phyloP scores from a whole-genome alignment of 805 yeast genomes.

The Yarrowia sp. region DNA sequence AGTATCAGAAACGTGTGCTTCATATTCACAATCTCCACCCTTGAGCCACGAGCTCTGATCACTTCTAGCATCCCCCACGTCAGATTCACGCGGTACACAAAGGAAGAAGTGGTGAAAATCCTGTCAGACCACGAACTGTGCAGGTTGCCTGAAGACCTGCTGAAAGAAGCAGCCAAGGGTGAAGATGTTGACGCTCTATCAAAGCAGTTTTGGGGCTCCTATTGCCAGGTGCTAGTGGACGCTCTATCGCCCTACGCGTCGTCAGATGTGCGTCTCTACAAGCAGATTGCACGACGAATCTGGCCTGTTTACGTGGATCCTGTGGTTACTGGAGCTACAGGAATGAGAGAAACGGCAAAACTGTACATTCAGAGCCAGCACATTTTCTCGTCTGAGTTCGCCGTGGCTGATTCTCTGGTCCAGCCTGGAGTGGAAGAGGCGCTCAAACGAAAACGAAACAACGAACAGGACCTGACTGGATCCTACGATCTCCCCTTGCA shows the following conservation, averaged over 20 bases:
- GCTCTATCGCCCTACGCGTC: slow-evolving; percentile 57
- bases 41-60: slow-evolving; percentile 54
- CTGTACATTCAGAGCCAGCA: slow-evolving; percentile 44
- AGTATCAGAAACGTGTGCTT: slow-evolving; percentile 52
- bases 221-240: slow-evolving; percentile 54
- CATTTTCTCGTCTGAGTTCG: slow-evolving; percentile 45
- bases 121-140: slow-evolving; percentile 49
- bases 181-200: slow-evolving; percentile 41
- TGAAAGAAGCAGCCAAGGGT: background rate
- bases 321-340: slow-evolving; percentile 39
- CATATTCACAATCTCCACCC: slow-evolving; percentile 55
- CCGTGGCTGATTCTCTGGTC: slow-evolving; percentile 42
- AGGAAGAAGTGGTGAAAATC: slow-evolving; percentile 52
- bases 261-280: slow-evolving; percentile 50
- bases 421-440: slow-evolving; percentile 41
- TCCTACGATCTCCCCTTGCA: slow-evolving; percentile 60
- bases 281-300: slow-evolving; percentile 44
- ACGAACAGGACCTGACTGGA: slow-evolving; percentile 42
- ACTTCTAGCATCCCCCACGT: slow-evolving; percentile 56
- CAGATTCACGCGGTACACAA: slow-evolving; percentile 54
- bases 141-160: slow-evolving; percentile 43
- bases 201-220: slow-evolving; percentile 54
- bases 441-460: slow-evolving; percentile 38
- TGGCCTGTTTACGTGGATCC: slow-evolving; percentile 51
- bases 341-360: slow-evolving; percentile 42